phyloP scores from a whole-genome alignment of 306 rosid genomes.

The Sophora flavescens region DNA sequence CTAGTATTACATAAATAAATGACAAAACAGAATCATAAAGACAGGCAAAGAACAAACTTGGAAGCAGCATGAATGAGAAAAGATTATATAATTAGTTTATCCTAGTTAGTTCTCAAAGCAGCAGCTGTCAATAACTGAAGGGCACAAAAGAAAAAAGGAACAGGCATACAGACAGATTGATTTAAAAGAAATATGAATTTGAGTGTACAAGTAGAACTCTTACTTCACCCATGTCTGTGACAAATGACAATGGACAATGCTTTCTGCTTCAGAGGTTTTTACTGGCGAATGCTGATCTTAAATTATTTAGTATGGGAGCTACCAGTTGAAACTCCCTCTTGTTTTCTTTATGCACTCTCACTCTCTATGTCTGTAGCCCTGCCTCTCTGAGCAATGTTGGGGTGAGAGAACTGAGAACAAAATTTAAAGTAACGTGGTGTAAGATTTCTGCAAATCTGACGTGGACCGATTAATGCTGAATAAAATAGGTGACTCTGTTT shows the following conservation, averaged over 20 bases:
- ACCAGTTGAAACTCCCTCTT: slow-evolving; percentile 10
- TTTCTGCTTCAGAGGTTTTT: slow-evolving; percentile 17
- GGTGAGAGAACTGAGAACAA: slow-evolving; percentile 7
- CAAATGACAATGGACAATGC: slow-evolving; percentile 43
- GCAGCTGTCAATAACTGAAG: neutral
- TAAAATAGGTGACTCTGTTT: slow-evolving; percentile 4
- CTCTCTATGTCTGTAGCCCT: neutral
- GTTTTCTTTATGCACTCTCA: slow-evolving; percentile 1
- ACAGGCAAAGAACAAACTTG: neutral
- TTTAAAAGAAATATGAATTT: neutral
- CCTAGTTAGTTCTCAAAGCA: neutral
- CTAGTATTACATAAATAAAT: neutral
- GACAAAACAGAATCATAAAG: neutral
- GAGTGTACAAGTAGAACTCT: slow-evolving; percentile 40
- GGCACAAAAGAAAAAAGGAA: neutral
- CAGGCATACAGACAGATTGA: neutral
- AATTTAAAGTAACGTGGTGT: slow-evolving; percentile 52
- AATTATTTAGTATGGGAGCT: slow-evolving; percentile 21
- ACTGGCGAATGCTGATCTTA: neutral
- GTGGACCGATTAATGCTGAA: slow-evolving; percentile 57
- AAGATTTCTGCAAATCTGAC: slow-evolving; percentile 57
- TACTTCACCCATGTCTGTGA: slow-evolving; percentile 73
- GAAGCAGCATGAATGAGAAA: slow-evolving; percentile 7
- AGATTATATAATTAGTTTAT: neutral
- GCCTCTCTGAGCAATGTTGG: slow-evolving; percentile 31